Evolutionary conservation across 2,329 filamentous ascomycete species (phyloP), one percentile per base, ranked within the genome.

Genomic region (Sclerotinia glacialis): DNA sequence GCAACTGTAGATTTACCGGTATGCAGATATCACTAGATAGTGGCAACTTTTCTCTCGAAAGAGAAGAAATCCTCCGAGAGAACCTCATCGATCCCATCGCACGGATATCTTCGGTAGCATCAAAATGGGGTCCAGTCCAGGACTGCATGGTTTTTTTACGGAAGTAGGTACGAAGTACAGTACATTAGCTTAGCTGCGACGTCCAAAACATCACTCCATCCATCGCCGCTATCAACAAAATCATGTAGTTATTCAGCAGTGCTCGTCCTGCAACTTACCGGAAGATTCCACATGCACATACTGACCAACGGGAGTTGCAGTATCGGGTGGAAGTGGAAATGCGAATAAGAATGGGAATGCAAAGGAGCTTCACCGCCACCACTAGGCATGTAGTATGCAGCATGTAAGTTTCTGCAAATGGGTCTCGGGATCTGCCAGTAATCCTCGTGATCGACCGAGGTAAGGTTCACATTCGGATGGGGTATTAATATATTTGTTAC

Each of bases 401-500:
- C 16, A 49, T 49, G 28, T 49, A 37, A 60, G 28, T 49, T 49
- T 49, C 46, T 49, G 28, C 46, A 21, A 8, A 49, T 60, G 44
- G 56, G 56, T 60, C 56, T 60, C 31, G 28, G 56, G 47, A 60
- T 37, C 44, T 60, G 56, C 44, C 56, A 60, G 56, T 59, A 59
- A 58, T 59, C 16, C 56, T 47, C 40, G 40, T 59, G 56, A 59
- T 59, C 42, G 40, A 26, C 56, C 56, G 40, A 59, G 40, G 56
- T 31, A 12, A 34, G 56, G 56, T 59, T 59, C 40, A 42, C 56
- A 46, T 59, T 31, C 18, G 55, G 56, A 59, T 44, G 26, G 40
- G 40, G 26, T 46, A 44, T 5, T 47, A 59, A 60, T 60, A 23
- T 60, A 49, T 60, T 60, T 49, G 56, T 26, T 60, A 60, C 44